Conservation (phyloP, 2,329 filamentous ascomycete species). For the Domatiomyces catenatus region DNA sequence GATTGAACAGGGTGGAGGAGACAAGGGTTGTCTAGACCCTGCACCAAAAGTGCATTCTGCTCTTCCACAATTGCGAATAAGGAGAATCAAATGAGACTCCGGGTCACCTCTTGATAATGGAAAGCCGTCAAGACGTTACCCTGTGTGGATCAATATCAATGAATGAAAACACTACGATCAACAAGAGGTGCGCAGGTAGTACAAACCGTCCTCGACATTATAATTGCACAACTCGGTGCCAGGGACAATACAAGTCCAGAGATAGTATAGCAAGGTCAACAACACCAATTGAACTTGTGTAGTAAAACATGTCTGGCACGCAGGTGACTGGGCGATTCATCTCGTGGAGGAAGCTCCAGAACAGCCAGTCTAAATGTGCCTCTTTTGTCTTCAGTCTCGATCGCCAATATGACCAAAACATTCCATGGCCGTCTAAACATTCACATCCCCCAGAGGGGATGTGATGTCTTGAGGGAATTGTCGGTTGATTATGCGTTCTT, state of each 20-base stretch:
- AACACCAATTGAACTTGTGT: neutral
- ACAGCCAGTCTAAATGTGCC: slow-evolving; percentile 1
- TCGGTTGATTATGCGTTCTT: slow-evolving; percentile 12
- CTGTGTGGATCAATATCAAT: neutral
- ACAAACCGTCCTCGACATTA: neutral
- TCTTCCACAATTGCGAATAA: neutral
- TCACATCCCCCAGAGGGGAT: neutral
- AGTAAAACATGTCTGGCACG: slow-evolving; percentile 4
- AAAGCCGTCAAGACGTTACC: neutral
- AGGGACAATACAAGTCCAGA: neutral
- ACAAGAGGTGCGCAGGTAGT: neutral
- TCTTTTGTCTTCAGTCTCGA: slow-evolving; percentile 3
- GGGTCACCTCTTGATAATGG: neutral
- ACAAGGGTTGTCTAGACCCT: neutral
- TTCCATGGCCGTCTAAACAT: slow-evolving; percentile 1
- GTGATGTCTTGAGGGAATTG: slow-evolving; percentile 2
- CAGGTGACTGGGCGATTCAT: slow-evolving; percentile 7
- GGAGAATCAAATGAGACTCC: neutral
- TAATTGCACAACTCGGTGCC: neutral
- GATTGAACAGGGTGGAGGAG: neutral
- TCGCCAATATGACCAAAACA: slow-evolving; percentile 9
- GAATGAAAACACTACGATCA: neutral
- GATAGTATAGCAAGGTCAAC: neutral
- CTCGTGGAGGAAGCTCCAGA: slow-evolving; percentile 3
- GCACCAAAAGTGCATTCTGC: neutral